A percentile compares a stretch with the other conserved stretches of the same genome.
phyloP scores from a whole-genome alignment of 306 rosid species.

The Trifolium pratense region DNA sequence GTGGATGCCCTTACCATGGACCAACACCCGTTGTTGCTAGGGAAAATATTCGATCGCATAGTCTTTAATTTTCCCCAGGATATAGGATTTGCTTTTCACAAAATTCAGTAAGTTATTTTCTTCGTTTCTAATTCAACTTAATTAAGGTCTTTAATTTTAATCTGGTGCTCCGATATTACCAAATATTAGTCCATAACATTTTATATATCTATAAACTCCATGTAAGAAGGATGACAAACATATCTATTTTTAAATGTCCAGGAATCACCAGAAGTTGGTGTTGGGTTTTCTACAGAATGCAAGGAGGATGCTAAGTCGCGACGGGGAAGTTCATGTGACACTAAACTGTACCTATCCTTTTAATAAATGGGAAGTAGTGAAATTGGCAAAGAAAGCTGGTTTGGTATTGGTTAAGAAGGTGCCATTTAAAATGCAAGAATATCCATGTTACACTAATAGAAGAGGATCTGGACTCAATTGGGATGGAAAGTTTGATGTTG shows the following conservation, averaged over 20 bases:
- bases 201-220: too few relatives aligned
- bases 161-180: too few relatives aligned
- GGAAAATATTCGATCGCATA: constrained; percentile 36
- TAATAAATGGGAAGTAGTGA: constrained; percentile 41
- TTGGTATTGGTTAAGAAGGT: constrained; percentile 28
- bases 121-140: too few relatives aligned
- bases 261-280: constrained; percentile 22
- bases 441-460: constrained; percentile 42
- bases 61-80: constrained; percentile 55
- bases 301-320: constrained; percentile 6
- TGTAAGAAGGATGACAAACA: too few relatives aligned
- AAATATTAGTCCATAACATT: too few relatives aligned
- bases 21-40: neutral
- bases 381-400: constrained; percentile 33
- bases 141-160: too few relatives aligned
- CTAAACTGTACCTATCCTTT: constrained; percentile 47
- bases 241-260: neutral
- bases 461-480: constrained; percentile 31
- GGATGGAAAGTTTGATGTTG: constrained; percentile 13
- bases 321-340: constrained; percentile 56
- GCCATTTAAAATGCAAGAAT: neutral
- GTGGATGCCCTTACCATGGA: constrained; percentile 45
- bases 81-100: constrained; percentile 8
- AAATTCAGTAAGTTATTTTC: constrained; percentile 23
- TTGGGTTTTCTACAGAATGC: constrained; percentile 45